These are phyloP conservation scores for Stachybotrys elegans DNA, from an alignment of 2,329 filamentous ascomycete species.

Conservation along the genomic window DNA sequence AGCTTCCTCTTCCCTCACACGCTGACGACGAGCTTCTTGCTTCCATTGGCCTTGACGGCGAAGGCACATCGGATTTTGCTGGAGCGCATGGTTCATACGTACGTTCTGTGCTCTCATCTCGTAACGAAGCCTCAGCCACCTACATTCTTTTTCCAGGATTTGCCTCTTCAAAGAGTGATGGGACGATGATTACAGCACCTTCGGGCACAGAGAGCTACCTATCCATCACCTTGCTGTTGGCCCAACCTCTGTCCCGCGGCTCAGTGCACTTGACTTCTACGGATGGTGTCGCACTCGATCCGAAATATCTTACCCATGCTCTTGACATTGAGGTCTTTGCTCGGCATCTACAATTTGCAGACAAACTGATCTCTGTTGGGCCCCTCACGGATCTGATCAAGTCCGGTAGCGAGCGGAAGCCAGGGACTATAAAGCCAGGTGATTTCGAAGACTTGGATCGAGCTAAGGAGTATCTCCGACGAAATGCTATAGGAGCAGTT, in stretches of 20 bases:
- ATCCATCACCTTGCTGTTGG: constrained; percentile 49
- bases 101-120: no score
- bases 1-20: no score
- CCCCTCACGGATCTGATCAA: constrained; percentile 30
- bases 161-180: no score
- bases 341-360: constrained; percentile 34
- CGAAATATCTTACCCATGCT: constrained; percentile 48
- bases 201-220: no score
- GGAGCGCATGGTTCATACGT: no score
- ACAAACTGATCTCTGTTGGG: constrained; percentile 28
- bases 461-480: neutral
- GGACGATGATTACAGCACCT: no score
- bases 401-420: constrained; percentile 18
- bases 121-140: no score
- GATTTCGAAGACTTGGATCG: neutral
- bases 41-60: no score
- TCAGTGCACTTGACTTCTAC: constrained; percentile 49
- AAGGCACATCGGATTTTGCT: no score
- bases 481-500: neutral
- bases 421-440: no score
- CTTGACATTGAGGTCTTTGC: constrained; percentile 50
- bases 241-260: constrained; percentile 56
- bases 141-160: no score
- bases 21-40: no score
- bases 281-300: constrained; percentile 43